Percentiles rank a stretch among this genome's conserved stretches.
Conservation (phyloP, 495 filamentous ascomycete genomes). For the Neurospora tetraspora region DNA sequence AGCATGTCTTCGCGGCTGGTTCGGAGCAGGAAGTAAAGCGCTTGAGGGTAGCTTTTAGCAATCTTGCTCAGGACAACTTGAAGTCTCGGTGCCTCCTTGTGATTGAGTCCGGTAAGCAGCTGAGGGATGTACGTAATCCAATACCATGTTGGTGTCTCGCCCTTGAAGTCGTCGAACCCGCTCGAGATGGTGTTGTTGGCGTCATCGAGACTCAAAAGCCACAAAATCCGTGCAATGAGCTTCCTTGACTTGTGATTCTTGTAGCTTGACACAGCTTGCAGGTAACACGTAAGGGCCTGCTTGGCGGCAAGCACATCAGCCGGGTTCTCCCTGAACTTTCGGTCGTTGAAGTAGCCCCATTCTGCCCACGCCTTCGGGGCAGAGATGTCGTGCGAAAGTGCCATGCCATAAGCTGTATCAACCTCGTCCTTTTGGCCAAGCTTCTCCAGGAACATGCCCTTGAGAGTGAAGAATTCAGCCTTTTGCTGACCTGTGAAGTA, state of each 20-base stretch:
- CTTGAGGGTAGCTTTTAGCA: constrained; percentile 88
- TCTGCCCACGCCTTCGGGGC: constrained; percentile 98
- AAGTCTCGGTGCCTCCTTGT: constrained; percentile 81
- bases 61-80: constrained; percentile 80
- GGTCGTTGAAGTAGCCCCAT: constrained; percentile 97
- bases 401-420: constrained; percentile 86
- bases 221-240: constrained; percentile 86
- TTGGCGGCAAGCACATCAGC: constrained; percentile 68
- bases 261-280: constrained; percentile 90
- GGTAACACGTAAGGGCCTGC: constrained; percentile 89
- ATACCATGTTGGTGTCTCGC: constrained; percentile 93
- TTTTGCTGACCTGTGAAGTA: constrained; percentile 96
- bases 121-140: constrained; percentile 99
- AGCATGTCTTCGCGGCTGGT: constrained; percentile 94
- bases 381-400: constrained; percentile 88
- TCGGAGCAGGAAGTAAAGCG: constrained; percentile 86
- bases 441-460: constrained; percentile 98
- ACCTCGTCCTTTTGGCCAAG: constrained; percentile 80
- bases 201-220: constrained; percentile 92
- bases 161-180: constrained; percentile 89
- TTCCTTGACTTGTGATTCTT: constrained; percentile 97
- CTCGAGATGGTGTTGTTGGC: constrained; percentile 65
- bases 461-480: constrained; percentile 97
- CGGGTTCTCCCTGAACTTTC: constrained; percentile 83
- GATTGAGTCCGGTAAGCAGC: constrained; percentile 75